phyloP scores from a whole-genome alignment of 352 stramenopile genomes.

The Pythium aquatile region DNA sequence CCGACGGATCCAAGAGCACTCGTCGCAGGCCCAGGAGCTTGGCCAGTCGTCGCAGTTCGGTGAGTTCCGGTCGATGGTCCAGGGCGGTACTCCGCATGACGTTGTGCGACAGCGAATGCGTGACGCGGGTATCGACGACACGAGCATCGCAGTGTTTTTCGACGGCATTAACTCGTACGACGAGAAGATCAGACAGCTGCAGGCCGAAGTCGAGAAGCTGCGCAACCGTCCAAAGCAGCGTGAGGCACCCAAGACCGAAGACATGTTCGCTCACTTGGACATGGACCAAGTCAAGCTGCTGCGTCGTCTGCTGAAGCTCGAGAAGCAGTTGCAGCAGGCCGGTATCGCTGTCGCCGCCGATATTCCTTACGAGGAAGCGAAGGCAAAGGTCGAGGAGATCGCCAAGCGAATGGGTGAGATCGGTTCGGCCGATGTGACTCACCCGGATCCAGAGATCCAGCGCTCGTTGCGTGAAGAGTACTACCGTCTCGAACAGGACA shows the following conservation, averaged over 20 bases:
- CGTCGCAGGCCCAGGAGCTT: constrained; percentile 30
- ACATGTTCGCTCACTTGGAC: constrained; percentile 74
- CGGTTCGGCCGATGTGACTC: constrained; percentile 87
- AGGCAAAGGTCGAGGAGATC: constrained; percentile 89
- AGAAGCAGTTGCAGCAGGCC: constrained; percentile 80
- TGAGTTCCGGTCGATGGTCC: constrained; percentile 66
- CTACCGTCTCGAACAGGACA: constrained; percentile 91
- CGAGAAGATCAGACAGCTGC: constrained; percentile 75
- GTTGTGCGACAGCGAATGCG: constrained; percentile 76
- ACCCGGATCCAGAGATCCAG: constrained; percentile 75
- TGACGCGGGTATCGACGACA: constrained; percentile 72
- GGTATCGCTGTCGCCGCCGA: constrained; percentile 90
- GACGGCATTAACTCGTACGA: constrained; percentile 84
- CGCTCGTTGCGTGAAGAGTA: constrained; percentile 91
- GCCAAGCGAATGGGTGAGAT: constrained; percentile 92
- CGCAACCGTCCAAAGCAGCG: constrained; percentile 51
- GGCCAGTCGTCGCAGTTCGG: constrained; percentile 56
- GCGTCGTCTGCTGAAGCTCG: constrained; percentile 76
- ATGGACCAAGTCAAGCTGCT: constrained; percentile 79
- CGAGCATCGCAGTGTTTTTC: constrained; percentile 74
- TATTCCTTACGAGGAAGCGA: constrained; percentile 92
- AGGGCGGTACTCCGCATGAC: constrained; percentile 65
- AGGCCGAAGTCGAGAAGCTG: constrained; percentile 83
- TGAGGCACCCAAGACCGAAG: constrained; percentile 51
- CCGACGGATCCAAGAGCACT: constrained; percentile 68